phyloP scores from a whole-genome alignment of 768 basidiomycete genomes.

The Suillus discolor region DNA sequence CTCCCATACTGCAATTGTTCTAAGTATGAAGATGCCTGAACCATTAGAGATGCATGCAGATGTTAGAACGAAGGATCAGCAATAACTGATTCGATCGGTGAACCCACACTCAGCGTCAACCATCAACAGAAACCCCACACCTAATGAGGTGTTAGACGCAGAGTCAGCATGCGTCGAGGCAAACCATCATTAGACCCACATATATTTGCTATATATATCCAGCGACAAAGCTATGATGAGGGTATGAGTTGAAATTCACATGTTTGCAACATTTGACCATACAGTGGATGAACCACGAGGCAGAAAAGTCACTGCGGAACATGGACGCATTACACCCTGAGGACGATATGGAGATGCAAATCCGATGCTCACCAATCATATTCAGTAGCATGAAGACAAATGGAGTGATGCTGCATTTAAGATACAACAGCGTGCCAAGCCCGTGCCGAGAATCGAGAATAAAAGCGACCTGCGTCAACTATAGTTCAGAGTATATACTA shows the following conservation, averaged over 20 bases:
- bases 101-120: background rate
- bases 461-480: background rate
- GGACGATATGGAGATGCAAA: background rate
- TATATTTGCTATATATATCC: background rate
- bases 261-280: background rate
- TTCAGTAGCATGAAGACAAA: background rate
- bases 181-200: background rate
- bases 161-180: background rate
- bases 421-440: background rate
- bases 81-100: background rate
- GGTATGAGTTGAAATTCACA: background rate
- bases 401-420: background rate
- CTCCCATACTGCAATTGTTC: background rate
- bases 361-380: background rate
- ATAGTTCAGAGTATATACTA: background rate
- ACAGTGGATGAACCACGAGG: background rate
- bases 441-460: background rate
- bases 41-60: background rate
- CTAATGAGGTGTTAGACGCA: background rate
- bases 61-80: background rate
- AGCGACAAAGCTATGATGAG: background rate
- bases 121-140: background rate
- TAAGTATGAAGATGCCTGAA: background rate
- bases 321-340: background rate
- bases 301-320: background rate